phyloP scores from a whole-genome alignment of 2,329 filamentous ascomycete species.

The Alternaria arbusti region DNA sequence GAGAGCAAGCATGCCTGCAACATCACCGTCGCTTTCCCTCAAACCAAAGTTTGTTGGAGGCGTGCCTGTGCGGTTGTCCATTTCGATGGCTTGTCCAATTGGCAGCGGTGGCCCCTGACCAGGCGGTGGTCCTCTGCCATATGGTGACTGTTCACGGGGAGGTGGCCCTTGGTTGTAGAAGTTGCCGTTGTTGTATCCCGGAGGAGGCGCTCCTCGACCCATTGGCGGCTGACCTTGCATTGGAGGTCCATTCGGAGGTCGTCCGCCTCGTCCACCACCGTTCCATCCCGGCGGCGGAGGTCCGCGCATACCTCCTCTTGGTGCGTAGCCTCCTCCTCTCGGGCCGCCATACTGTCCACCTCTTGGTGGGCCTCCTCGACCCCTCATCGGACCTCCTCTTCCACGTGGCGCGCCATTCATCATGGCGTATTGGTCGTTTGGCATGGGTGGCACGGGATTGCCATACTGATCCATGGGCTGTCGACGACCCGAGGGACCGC shows the following conservation, averaged over 20 bases:
- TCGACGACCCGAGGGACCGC: constrained; percentile 46
- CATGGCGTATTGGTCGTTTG: constrained; percentile 52
- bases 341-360: constrained; percentile 44
- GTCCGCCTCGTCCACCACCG: constrained; percentile 44
- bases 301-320: constrained; percentile 48
- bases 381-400: constrained; percentile 52
- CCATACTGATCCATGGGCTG: constrained; percentile 68
- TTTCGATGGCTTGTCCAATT: constrained; percentile 75
- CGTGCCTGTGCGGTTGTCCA: constrained; percentile 67
- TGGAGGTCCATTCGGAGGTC: constrained; percentile 38
- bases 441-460: constrained; percentile 59
- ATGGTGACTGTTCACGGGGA: constrained; percentile 46
- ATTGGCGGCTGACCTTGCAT: constrained; percentile 46
- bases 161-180: constrained; percentile 48
- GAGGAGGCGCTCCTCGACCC: constrained; percentile 52
- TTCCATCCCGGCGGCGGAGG: constrained; percentile 53
- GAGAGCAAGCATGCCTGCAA: constrained; percentile 74
- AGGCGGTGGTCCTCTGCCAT: constrained; percentile 64
- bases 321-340: constrained; percentile 46
- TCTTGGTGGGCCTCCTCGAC: constrained; percentile 48
- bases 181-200: constrained; percentile 50
- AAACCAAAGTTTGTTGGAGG: constrained; percentile 49
- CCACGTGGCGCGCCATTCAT: constrained; percentile 44
- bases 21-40: constrained; percentile 71
- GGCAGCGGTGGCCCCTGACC: constrained; percentile 34